Evolutionary conservation across 345 rosid species (phyloP).

Genomic region (Lepidium aucheri): DNA sequence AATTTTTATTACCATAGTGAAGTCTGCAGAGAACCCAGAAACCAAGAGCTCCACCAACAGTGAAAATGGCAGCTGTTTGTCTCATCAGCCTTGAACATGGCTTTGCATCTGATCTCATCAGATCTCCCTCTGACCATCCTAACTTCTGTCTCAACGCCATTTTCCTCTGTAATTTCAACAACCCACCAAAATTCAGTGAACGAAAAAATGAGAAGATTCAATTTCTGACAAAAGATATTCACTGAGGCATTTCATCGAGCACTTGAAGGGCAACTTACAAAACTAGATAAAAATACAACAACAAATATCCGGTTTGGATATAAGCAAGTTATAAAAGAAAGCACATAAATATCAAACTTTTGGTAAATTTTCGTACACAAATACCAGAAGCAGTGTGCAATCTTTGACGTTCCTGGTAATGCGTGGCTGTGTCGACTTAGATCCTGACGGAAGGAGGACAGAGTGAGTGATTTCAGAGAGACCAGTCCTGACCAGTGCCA

Average conservation of each 20-base stretch:
- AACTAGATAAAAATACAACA: neutral
- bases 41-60: constrained; percentile 70
- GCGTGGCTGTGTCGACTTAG: neutral
- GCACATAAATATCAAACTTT: neutral
- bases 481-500: neutral
- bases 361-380: neutral
- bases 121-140: constrained; percentile 73
- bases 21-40: constrained; percentile 83
- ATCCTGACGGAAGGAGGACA: neutral
- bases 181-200: neutral
- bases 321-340: neutral
- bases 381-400: neutral
- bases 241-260: constrained; percentile 27
- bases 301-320: neutral
- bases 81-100: constrained; percentile 74
- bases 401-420: neutral
- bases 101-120: constrained; percentile 74
- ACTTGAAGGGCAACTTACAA: neutral
- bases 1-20: constrained; percentile 48
- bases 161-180: neutral
- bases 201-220: neutral
- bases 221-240: neutral
- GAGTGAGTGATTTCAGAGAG: neutral
- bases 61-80: constrained; percentile 68
- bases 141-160: constrained; percentile 62